Percentiles rank a stretch among this genome's conserved stretches.
phyloP scores from a whole-genome alignment of 1,284 basidiomycete species.

The Ceratobasidium sp. region DNA sequence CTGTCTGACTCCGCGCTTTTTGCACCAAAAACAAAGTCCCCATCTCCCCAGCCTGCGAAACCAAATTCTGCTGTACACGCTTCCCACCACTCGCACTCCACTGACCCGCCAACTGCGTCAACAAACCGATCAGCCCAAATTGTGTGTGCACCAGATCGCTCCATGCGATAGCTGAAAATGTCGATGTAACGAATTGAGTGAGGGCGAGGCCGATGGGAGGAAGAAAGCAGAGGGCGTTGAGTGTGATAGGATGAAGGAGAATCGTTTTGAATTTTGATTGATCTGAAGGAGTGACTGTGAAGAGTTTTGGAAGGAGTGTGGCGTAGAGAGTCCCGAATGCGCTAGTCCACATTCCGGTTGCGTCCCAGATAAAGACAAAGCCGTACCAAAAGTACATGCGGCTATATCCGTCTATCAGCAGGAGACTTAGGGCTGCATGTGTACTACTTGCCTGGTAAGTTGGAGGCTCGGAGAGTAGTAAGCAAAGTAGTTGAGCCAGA shows the following conservation, averaged over 20 bases:
- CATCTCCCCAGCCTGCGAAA: slow-evolving; percentile 4
- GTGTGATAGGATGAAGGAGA: slow-evolving; percentile 34
- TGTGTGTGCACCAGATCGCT: slow-evolving; percentile 38
- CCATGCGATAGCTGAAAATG: slow-evolving; percentile 37
- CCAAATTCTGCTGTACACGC: not conserved
- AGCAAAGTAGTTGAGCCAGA: slow-evolving; percentile 41
- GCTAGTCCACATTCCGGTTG: slow-evolving; percentile 41
- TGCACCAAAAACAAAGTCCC: slow-evolving; percentile 34
- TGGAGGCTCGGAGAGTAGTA: slow-evolving; percentile 35
- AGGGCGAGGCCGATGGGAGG: slow-evolving; percentile 27
- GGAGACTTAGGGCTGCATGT: not conserved
- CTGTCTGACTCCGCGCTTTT: slow-evolving; percentile 23
- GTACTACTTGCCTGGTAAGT: slow-evolving; percentile 19
- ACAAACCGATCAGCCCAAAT: slow-evolving; percentile 26
- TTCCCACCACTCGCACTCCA: slow-evolving; percentile 5
- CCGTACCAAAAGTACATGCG: slow-evolving; percentile 45
- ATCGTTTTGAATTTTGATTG: not conserved
- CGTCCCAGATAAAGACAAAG: slow-evolving; percentile 44
- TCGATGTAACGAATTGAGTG: slow-evolving; percentile 38
- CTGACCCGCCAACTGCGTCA: not conserved
- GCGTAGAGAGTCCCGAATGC: slow-evolving; percentile 41
- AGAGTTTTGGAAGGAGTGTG: slow-evolving; percentile 34
- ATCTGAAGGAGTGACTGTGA: slow-evolving; percentile 29
- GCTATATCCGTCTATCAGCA: not conserved
- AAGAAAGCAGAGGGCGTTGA: slow-evolving; percentile 28